phyloP scores from a whole-genome alignment of 176 grass and related monocot species.

The Saccharum spontaneum region DNA sequence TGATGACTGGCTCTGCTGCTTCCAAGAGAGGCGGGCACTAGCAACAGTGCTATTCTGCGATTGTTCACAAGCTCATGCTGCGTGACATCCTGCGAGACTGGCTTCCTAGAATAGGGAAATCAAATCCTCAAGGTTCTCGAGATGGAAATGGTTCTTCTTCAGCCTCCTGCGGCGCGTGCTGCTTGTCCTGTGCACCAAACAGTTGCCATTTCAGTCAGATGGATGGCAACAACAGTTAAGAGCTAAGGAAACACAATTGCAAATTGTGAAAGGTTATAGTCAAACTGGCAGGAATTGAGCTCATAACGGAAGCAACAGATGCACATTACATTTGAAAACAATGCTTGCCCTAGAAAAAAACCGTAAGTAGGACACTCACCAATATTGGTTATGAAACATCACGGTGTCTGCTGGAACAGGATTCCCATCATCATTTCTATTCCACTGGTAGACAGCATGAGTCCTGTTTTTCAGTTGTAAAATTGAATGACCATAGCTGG shows the following conservation, averaged over 20 bases:
- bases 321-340: not conserved
- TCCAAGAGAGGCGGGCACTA: not conserved
- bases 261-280: not conserved
- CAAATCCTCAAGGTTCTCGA: conserved; percentile 39
- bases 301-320: not conserved
- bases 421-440: conserved; percentile 93
- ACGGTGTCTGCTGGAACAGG: conserved; percentile 64
- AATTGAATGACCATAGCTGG: conserved; percentile 87
- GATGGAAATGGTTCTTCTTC: conserved; percentile 65
- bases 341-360: not conserved
- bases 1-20: not conserved
- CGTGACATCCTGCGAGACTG: not conserved
- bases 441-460: conserved; percentile 88
- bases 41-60: not conserved
- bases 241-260: too few relatives aligned
- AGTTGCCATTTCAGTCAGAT: too few relatives aligned
- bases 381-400: conserved; percentile 84
- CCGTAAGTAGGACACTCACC: conserved; percentile 36
- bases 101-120: conserved; percentile 50
- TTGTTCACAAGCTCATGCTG: not conserved
- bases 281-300: not conserved
- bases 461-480: conserved; percentile 88
- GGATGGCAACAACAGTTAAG: too few relatives aligned
- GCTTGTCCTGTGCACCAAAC: conserved; percentile 48
- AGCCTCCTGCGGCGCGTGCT: conserved; percentile 67